Percentiles rank a stretch among this genome's conserved stretches.
Conservation (phyloP, 176 grass and related monocot species). For the Lolium multiflorum region DNA sequence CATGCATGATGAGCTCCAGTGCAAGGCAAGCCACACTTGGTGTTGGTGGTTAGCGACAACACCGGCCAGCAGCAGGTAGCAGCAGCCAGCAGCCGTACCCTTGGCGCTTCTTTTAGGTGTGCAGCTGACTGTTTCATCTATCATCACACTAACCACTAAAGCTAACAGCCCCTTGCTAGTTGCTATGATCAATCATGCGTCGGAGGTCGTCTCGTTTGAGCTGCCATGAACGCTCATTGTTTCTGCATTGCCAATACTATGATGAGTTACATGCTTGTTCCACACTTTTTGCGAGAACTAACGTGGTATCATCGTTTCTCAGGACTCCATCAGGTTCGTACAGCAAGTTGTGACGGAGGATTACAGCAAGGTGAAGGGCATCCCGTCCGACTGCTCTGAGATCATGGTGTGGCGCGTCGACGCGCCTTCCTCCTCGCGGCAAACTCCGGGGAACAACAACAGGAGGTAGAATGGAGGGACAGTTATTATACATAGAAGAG, state of each 20-base stretch:
- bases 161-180: background rate
- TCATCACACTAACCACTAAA: constrained; percentile 53
- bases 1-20: constrained; percentile 29
- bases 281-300: background rate
- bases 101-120: constrained; percentile 42
- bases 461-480: constrained; percentile 34
- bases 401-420: constrained; percentile 70
- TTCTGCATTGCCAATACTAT: background rate
- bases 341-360: constrained; percentile 68
- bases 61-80: no score
- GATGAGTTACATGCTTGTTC: constrained; percentile 11
- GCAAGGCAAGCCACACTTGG: constrained; percentile 32
- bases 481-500: constrained; percentile 17
- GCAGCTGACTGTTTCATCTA: constrained; percentile 32
- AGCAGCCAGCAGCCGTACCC: constrained; percentile 8
- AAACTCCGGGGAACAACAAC: constrained; percentile 36
- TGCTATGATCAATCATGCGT: constrained; percentile 46
- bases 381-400: constrained; percentile 63
- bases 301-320: constrained; percentile 10
- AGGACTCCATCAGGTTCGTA: constrained; percentile 75
- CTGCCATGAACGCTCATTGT: background rate
- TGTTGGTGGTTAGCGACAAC: constrained; percentile 44
- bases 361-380: constrained; percentile 63
- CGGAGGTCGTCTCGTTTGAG: constrained; percentile 30
- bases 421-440: constrained; percentile 13